phyloP scores from a whole-genome alignment of 139 green algal species.

The Tetradesmus lagerheimii region DNA sequence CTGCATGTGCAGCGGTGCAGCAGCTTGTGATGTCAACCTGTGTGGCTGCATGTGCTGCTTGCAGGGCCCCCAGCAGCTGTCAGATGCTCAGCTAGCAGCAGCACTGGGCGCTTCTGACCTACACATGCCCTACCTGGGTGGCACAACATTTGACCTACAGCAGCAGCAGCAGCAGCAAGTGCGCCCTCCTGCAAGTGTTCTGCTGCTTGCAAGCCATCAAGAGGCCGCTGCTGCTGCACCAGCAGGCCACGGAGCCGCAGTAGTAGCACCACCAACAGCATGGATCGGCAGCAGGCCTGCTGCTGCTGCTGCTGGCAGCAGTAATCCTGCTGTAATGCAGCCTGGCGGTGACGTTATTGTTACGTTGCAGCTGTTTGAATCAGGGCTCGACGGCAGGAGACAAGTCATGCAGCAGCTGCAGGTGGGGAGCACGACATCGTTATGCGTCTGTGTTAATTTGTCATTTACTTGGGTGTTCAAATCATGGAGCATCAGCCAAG shows the following conservation, averaged over 20 bases:
- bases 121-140: background rate
- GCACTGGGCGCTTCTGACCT: background rate
- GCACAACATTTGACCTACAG: background rate
- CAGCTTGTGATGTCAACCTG: no score
- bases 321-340: background rate
- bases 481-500: no score
- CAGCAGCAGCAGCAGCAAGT: background rate
- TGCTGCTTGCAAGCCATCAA: background rate
- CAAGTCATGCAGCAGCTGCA: slow-evolving; percentile 15
- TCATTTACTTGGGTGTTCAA: no score
- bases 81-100: background rate
- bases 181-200: background rate
- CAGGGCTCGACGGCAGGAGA: background rate
- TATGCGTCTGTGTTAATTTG: no score
- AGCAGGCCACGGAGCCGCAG: background rate
- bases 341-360: background rate
- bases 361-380: slow-evolving; percentile 8
- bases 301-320: background rate
- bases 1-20: no score
- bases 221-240: background rate
- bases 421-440: no score
- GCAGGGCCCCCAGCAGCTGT: background rate
- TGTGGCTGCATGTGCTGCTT: background rate
- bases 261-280: background rate
- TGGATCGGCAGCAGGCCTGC: background rate